Evolutionary conservation across 768 basidiomycete species (phyloP).

Genomic region (Lentinula sp.): DNA sequence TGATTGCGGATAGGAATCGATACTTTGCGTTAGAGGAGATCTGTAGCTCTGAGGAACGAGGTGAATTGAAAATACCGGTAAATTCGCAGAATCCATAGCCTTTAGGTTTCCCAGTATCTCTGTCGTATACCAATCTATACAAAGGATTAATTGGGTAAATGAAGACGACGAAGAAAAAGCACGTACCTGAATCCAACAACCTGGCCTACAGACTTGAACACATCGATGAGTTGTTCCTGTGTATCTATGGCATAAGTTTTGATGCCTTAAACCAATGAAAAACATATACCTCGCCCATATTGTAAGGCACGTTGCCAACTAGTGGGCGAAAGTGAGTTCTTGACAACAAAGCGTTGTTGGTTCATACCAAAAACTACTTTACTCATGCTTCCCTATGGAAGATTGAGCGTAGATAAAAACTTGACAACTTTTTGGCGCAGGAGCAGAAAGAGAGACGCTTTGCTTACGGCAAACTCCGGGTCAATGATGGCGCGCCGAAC

Average conservation of each 20-base stretch:
- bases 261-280: neutral
- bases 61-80: slow-evolving; percentile 58
- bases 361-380: slow-evolving; percentile 68
- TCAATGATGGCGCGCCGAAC: neutral
- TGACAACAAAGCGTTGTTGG: neutral
- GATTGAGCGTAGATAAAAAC: neutral
- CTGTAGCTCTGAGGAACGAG: slow-evolving; percentile 13
- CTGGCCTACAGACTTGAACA: slow-evolving; percentile 85
- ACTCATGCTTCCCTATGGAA: slow-evolving; percentile 34
- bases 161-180: neutral
- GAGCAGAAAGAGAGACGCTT: neutral
- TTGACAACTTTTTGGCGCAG: neutral
- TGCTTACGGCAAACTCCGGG: neutral
- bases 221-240: slow-evolving; percentile 78
- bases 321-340: slow-evolving; percentile 3
- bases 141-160: slow-evolving; percentile 1
- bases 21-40: neutral
- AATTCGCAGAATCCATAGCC: slow-evolving; percentile 96
- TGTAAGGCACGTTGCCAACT: slow-evolving; percentile 91
- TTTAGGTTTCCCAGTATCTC: slow-evolving; percentile 91
- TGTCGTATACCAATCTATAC: slow-evolving; percentile 75
- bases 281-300: slow-evolving; percentile 66
- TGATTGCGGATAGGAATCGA: neutral
- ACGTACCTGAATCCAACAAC: slow-evolving; percentile 81
- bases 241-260: slow-evolving; percentile 7